phyloP scores from a whole-genome alignment of 2,329 filamentous ascomycete species.

The Gnomoniopsis smithogilvyi region DNA sequence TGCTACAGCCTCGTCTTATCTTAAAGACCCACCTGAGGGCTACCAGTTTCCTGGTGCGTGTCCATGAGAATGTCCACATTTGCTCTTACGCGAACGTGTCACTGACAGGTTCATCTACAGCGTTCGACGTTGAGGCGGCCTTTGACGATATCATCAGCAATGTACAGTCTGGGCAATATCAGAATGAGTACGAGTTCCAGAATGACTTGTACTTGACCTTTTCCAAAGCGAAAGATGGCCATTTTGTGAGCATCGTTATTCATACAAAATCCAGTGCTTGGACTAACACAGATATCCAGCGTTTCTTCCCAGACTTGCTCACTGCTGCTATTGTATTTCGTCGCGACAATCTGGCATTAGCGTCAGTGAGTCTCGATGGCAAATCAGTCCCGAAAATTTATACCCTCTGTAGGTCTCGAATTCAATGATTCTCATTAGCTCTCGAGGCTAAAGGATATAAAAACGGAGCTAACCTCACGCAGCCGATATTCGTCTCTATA shows the following conservation, averaged over 20 bases:
- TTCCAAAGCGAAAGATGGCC: slow-evolving; percentile 7
- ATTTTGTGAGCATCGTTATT: not conserved
- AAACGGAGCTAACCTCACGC: not conserved
- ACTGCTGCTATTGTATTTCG: slow-evolving; percentile 5
- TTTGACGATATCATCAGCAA: slow-evolving; percentile 8
- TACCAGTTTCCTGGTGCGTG: slow-evolving; percentile 4
- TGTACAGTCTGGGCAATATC: not conserved
- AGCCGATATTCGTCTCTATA: slow-evolving; percentile 10
- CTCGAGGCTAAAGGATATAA: not conserved
- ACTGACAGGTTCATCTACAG: not conserved
- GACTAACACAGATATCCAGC: not conserved
- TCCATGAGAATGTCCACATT: not conserved
- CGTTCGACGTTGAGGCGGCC: slow-evolving; percentile 2
- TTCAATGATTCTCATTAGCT: too few relatives aligned
- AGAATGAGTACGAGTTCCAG: slow-evolving; percentile 10
- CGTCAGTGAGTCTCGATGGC: slow-evolving; percentile 9
- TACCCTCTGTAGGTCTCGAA: not conserved
- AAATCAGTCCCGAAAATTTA: slow-evolving; percentile 3
- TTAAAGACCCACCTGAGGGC: not conserved
- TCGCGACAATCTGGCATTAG: slow-evolving; percentile 1
- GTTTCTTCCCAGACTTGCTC: slow-evolving; percentile 4
- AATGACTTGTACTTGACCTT: slow-evolving; percentile 6
- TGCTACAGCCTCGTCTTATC: slow-evolving; percentile 1
- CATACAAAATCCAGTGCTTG: not conserved
- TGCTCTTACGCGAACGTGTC: not conserved